These are phyloP conservation scores for Mrakia blollopis DNA, from an alignment of 768 basidiomycete genomes.

Conservation along the genomic window DNA sequence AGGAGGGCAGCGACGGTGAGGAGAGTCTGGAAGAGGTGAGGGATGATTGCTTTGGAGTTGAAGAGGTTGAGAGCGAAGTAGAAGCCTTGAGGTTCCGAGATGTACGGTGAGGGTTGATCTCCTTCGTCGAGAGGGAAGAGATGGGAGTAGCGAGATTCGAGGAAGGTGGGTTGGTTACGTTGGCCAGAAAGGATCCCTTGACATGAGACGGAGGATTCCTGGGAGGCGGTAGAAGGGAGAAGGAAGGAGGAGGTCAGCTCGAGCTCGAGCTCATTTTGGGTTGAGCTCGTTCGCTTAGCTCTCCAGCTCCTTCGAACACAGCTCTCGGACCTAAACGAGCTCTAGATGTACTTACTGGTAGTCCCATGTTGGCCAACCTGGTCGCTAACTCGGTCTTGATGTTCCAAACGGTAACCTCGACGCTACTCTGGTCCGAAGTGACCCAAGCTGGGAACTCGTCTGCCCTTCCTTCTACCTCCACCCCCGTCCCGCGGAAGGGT, in stretches of 20 bases:
- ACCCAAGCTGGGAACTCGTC: slow-evolving; percentile 25
- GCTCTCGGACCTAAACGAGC: background rate
- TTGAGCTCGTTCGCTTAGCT: background rate
- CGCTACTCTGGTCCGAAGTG: slow-evolving; percentile 8
- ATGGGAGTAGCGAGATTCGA: slow-evolving; percentile 26
- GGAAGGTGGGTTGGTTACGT: background rate
- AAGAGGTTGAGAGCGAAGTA: slow-evolving; percentile 33
- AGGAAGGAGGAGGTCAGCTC: background rate
- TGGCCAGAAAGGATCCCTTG: slow-evolving; percentile 19
- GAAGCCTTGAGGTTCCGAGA: slow-evolving; percentile 26
- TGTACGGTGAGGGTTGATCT: slow-evolving; percentile 22
- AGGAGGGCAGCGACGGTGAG: slow-evolving; percentile 29
- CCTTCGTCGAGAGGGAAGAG: slow-evolving; percentile 11
- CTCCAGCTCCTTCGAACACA: background rate
- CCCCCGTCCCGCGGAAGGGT: slow-evolving; percentile 31
- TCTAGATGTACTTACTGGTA: slow-evolving; percentile 1
- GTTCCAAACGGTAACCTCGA: slow-evolving; percentile 27
- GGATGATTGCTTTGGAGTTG: slow-evolving; percentile 29
- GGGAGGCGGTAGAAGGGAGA: background rate
- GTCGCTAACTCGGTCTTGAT: slow-evolving; percentile 20
- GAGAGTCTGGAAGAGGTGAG: slow-evolving; percentile 30
- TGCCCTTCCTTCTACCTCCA: slow-evolving; percentile 12
- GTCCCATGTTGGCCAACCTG: background rate
- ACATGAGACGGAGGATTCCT: slow-evolving; percentile 26
- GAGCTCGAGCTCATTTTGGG: background rate